phyloP scores from a whole-genome alignment of 176 grass and related monocot genomes.

The Miscanthus lutarioriparius region DNA sequence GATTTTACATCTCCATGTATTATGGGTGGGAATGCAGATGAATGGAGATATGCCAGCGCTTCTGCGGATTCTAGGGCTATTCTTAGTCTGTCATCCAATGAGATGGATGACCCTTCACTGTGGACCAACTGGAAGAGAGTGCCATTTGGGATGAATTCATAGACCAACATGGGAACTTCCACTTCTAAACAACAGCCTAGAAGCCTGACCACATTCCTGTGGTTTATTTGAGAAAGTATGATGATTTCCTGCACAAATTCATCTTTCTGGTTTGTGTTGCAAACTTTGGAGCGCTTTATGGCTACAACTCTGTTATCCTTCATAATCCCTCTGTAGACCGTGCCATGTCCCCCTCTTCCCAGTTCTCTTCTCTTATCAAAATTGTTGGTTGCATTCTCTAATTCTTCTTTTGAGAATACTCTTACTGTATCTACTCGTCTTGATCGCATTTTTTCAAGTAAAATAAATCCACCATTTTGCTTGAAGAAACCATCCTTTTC shows the following conservation, averaged over 20 bases:
- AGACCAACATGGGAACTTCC: conserved; percentile 42
- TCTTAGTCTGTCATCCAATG: conserved; percentile 23
- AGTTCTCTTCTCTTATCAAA: conserved; percentile 29
- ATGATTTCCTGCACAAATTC: conserved; percentile 43
- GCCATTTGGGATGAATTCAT: conserved; percentile 33
- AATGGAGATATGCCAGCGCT: conserved; percentile 39
- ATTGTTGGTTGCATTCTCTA: conserved; percentile 35
- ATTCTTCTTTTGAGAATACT: conserved; percentile 33
- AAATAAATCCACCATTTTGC: conserved; percentile 39
- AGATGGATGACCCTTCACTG: neutral
- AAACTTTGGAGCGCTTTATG: conserved; percentile 41
- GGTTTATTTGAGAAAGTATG: conserved; percentile 44
- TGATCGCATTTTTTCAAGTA: conserved; percentile 44
- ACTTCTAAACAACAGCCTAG: conserved; percentile 39
- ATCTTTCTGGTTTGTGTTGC: conserved; percentile 28
- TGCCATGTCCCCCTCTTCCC: conserved; percentile 31
- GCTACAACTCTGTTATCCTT: conserved; percentile 37
- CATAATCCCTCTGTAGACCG: conserved; percentile 33
- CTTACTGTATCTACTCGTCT: conserved; percentile 37
- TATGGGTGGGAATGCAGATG: conserved; percentile 39
- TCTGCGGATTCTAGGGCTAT: conserved; percentile 39
- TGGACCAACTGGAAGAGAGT: conserved; percentile 34
- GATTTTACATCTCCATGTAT: conserved; percentile 43
- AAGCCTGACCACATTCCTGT: conserved; percentile 33
- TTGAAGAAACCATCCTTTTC: conserved; percentile 46